phyloP scores from a whole-genome alignment of 1,139 yeast genomes.

The Lodderomyces parapsilosis region DNA sequence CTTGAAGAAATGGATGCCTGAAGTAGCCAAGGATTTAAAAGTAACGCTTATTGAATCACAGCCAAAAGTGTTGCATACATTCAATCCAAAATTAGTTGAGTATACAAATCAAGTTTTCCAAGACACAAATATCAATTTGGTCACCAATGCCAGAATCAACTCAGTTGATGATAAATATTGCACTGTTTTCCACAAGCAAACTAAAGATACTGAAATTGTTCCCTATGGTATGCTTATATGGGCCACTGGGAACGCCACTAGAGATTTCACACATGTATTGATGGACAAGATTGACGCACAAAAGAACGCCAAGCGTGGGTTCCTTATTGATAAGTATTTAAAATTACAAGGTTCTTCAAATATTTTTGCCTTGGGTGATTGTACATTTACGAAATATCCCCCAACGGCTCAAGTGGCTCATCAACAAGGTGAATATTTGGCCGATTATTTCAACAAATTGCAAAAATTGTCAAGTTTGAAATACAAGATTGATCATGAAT shows the following conservation, averaged over 20 bases:
- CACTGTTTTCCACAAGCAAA: slow-evolving; percentile 60
- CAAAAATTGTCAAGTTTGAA: slow-evolving; percentile 66
- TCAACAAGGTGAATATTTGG: slow-evolving; percentile 86
- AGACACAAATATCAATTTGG: slow-evolving; percentile 73
- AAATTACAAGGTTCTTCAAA: slow-evolving; percentile 81
- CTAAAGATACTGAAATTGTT: slow-evolving; percentile 53
- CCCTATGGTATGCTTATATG: slow-evolving; percentile 89
- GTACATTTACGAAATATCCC: slow-evolving; percentile 84
- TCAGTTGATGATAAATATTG: slow-evolving; percentile 69
- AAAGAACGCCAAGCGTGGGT: slow-evolving; percentile 83
- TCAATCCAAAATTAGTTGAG: slow-evolving; percentile 76
- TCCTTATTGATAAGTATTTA: slow-evolving; percentile 76
- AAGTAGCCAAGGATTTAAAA: slow-evolving; percentile 72
- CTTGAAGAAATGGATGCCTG: slow-evolving; percentile 84
- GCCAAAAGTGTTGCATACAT: slow-evolving; percentile 86
- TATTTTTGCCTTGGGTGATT: slow-evolving; percentile 88
- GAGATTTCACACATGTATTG: slow-evolving; percentile 67
- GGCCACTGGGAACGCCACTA: slow-evolving; percentile 95
- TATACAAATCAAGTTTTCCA: slow-evolving; percentile 81
- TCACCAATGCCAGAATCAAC: slow-evolving; percentile 83
- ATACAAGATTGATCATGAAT: slow-evolving; percentile 28
- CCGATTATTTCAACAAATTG: slow-evolving; percentile 64
- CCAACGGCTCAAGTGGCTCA: slow-evolving; percentile 97
- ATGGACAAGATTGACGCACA: slow-evolving; percentile 73
- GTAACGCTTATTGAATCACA: slow-evolving; percentile 86